phyloP scores from a whole-genome alignment of 2,329 filamentous ascomycete species.

The Nigrograna mackinnonii region DNA sequence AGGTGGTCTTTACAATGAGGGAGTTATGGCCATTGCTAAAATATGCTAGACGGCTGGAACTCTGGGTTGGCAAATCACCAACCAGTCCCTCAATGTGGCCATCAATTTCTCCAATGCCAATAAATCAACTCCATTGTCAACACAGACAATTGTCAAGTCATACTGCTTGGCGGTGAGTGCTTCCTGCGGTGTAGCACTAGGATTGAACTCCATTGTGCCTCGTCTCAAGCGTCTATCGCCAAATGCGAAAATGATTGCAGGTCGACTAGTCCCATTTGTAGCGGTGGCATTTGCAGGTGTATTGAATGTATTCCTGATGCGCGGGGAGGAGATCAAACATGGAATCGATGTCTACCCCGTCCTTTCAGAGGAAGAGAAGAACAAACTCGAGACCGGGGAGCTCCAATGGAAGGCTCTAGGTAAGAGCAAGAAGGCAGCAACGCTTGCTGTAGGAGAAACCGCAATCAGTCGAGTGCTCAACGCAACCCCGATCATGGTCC shows the following conservation, averaged over 20 bases:
- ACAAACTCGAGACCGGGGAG: slow-evolving; percentile 66
- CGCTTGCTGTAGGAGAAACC: slow-evolving; percentile 88
- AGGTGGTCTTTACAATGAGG: slow-evolving; percentile 26
- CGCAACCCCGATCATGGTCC: slow-evolving; percentile 94
- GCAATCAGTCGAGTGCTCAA: slow-evolving; percentile 90
- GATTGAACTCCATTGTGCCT: slow-evolving; percentile 87
- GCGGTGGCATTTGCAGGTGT: slow-evolving; percentile 90
- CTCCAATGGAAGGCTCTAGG: slow-evolving; percentile 69
- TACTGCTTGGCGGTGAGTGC: slow-evolving; percentile 91
- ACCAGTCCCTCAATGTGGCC: slow-evolving; percentile 97
- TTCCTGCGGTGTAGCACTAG: slow-evolving; percentile 90
- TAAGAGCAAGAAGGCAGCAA: slow-evolving; percentile 85
- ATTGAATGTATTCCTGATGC: slow-evolving; percentile 97
- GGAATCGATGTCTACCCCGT: slow-evolving; percentile 94
- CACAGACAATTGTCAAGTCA: slow-evolving; percentile 79
- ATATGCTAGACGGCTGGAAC: slow-evolving; percentile 74
- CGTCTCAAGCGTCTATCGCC: slow-evolving; percentile 77
- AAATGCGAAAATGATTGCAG: slow-evolving; percentile 73
- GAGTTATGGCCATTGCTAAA: slow-evolving; percentile 18
- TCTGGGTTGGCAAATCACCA: slow-evolving; percentile 90
- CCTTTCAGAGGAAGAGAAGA: slow-evolving; percentile 70
- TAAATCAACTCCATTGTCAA: slow-evolving; percentile 89
- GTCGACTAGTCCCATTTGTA: slow-evolving; percentile 92
- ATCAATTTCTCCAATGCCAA: slow-evolving; percentile 98
- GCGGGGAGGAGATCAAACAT: slow-evolving; percentile 88